These are phyloP conservation scores for Russula abietina DNA, from an alignment of 768 basidiomycete genomes.

Conservation along the genomic window DNA sequence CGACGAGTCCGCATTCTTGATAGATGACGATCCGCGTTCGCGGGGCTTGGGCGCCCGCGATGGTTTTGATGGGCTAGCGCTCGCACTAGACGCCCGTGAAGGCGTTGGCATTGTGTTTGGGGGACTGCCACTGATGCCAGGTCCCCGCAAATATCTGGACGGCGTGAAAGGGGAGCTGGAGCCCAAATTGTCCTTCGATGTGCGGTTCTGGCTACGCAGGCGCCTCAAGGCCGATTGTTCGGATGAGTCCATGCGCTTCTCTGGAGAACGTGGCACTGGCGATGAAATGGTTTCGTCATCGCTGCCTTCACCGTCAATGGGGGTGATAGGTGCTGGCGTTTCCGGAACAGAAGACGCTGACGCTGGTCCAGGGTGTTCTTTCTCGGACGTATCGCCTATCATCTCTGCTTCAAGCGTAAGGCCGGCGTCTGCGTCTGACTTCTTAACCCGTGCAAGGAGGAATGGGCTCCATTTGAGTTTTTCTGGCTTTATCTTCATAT, in stretches of 20 bases:
- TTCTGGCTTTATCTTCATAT: conserved; percentile 70
- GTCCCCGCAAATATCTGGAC: conserved; percentile 19
- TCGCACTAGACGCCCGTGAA: conserved; percentile 13
- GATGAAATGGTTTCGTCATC: conserved; percentile 12
- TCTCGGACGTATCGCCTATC: conserved; percentile 14
- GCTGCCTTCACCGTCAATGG: conserved; percentile 13
- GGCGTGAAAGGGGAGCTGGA: conserved; percentile 14
- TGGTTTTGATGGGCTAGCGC: conserved; percentile 9
- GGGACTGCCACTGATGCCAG: conserved; percentile 20
- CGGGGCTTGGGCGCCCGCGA: conserved; percentile 2
- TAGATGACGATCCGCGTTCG: background rate
- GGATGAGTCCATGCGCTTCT: conserved; percentile 21
- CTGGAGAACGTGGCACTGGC: conserved; percentile 13
- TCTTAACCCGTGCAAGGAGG: conserved; percentile 49
- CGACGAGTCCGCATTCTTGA: conserved; percentile 17
- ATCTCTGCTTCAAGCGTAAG: conserved; percentile 14
- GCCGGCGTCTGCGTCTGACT: conserved; percentile 26
- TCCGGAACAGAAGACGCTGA: conserved; percentile 20
- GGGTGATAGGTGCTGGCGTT: conserved; percentile 21
- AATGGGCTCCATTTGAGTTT: conserved; percentile 95
- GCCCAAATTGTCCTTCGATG: background rate
- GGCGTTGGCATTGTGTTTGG: conserved; percentile 14
- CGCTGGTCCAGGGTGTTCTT: conserved; percentile 15
- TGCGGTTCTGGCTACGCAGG: conserved; percentile 20
- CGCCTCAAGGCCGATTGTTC: conserved; percentile 13